Base-by-base conservation (phyloP, 2,329 filamentous ascomycete species). In the Blumeria graminis region DNA sequence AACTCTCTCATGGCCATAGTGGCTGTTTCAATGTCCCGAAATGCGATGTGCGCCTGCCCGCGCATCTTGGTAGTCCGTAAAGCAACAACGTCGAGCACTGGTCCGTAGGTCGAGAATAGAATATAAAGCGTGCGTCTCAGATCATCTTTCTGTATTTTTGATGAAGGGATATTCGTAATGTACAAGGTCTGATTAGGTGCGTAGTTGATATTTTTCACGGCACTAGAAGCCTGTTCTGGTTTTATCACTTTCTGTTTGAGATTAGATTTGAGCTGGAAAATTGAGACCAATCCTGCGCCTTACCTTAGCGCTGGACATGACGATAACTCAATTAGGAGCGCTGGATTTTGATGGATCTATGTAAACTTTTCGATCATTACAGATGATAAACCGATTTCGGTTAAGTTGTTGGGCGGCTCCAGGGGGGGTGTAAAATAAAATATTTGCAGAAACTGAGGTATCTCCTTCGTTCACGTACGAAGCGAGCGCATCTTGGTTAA, bases 31-130 rank as follows among this genome's bases (percentile, higher is more conserved):
- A 90, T 74, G 67, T 98, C 90, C 58, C 86, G 79, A 68, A 88
- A 96, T 13, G 92, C 84, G 59, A 98, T 74, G 65, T 96, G 92
- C 59, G 92, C 92, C 70, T 98, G 92, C 3, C 92, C 92, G 54
- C 92, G 83, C 89, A 96, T 95, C 71, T 87, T 87, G 68, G 76
- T 75, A 1, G 86, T 94, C 71, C 88, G 93, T 63, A 95, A 74
- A 34, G 86, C 86, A 53, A 95, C 84, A 18, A 98, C 79, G 67
- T 98, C 92, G 58, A 98, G 78, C 14, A 98, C 84, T 0, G 87
- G 81, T 43, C 92, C 92, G 67, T 94, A 94, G 13, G 88, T 94
- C 10, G 88, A 87, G 69, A 96, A 96, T 11, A 96, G 77, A 69
- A 88, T 85, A 71, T 98, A 98, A 34, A 98, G 76, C 5, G 84